These are phyloP conservation scores for Ceratocystis papillata DNA, from an alignment of 2,329 filamentous ascomycete genomes.

Conservation along the genomic window DNA sequence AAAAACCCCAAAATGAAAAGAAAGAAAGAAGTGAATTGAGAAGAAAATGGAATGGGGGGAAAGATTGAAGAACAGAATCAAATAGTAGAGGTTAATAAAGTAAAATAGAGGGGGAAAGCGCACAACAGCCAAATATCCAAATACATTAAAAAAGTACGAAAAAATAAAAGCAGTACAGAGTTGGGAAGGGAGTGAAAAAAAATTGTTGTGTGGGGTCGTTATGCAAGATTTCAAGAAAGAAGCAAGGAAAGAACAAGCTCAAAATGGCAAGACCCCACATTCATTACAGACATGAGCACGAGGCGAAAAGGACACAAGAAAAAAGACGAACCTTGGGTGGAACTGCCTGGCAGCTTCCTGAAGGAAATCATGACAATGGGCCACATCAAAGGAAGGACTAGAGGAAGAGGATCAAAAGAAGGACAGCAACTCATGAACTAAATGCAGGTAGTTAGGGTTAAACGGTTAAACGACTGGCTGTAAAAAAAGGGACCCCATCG, in stretches of 20 bases:
- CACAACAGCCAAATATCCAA: not conserved
- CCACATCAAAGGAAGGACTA: not conserved
- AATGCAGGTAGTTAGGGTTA: too few species aligned
- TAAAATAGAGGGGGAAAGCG: not conserved
- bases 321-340: not conserved
- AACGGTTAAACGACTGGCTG: too few species aligned
- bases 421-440: too few species aligned
- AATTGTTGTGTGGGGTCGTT: constrained; percentile 4
- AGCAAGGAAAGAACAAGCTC: not conserved
- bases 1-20: constrained; percentile 12
- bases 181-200: constrained; percentile 1
- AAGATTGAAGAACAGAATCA: constrained; percentile 9
- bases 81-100: not conserved
- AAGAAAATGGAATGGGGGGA: constrained; percentile 23
- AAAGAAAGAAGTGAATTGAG: constrained; percentile 16
- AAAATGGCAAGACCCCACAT: not conserved
- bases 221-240: not conserved
- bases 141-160: constrained; percentile 2
- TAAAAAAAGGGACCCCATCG: too few species aligned
- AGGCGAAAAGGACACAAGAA: not conserved
- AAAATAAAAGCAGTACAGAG: constrained; percentile 9
- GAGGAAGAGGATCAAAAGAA: not conserved
- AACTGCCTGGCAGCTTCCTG: not conserved
- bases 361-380: constrained; percentile 2
- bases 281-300: too few species aligned